A percentile compares a stretch with the other conserved stretches of the same genome.
These are phyloP conservation scores for Lecanicillium sp. DNA, from an alignment of 2,329 filamentous ascomycete genomes.

Conservation along the genomic window DNA sequence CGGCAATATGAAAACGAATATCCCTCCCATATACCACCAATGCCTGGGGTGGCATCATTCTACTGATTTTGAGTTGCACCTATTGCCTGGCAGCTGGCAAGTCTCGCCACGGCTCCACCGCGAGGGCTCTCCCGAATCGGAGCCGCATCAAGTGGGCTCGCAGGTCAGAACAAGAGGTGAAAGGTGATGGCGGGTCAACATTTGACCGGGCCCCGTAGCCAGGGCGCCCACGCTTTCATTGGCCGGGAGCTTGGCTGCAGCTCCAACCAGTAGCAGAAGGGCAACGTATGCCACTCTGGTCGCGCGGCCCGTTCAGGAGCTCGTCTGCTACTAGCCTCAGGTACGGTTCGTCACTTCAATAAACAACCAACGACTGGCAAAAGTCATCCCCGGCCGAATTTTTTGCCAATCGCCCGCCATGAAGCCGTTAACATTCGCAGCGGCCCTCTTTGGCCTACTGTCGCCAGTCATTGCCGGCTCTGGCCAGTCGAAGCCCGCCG, in stretches of 20 bases:
- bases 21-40: too few species aligned
- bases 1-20: too few species aligned
- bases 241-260: conserved; percentile 19
- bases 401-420: conserved; percentile 23
- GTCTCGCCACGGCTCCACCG: too few species aligned
- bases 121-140: too few species aligned
- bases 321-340: conserved; percentile 13
- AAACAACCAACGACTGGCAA: conserved; percentile 16
- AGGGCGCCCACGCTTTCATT: conserved; percentile 14
- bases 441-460: conserved; percentile 52
- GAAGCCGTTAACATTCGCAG: conserved; percentile 40
- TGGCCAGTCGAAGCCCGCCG: conserved; percentile 38
- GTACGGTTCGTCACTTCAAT: too few species aligned
- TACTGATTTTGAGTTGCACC: too few species aligned
- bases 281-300: conserved; percentile 27
- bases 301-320: conserved; percentile 2
- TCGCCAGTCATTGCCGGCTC: conserved; percentile 34
- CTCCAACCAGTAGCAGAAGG: conserved; percentile 20
- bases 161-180: not conserved
- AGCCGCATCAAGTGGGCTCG: too few species aligned
- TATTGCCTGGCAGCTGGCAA: too few species aligned
- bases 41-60: too few species aligned
- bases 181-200: conserved; percentile 4
- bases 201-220: conserved; percentile 2
- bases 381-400: conserved; percentile 23